Percentiles rank a stretch among this genome's conserved stretches.
Conservation (phyloP, 805 yeast genomes). For the Candida wancherniae region DNA sequence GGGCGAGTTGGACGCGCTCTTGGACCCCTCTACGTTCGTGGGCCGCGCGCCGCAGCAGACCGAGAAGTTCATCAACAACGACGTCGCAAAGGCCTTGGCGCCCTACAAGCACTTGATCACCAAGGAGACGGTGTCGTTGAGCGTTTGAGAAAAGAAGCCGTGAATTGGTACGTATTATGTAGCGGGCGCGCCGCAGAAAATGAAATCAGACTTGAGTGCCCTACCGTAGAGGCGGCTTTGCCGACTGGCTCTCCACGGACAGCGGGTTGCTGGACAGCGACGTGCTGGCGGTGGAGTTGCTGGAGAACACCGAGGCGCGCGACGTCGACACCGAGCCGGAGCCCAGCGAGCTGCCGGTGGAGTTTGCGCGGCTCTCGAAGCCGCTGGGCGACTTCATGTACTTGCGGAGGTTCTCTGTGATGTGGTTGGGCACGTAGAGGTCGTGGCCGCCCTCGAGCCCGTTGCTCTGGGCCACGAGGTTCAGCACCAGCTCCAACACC, state of each 20-base stretch:
- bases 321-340: constrained; percentile 7
- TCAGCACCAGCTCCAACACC: constrained; percentile 7
- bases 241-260: no score
- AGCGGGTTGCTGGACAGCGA: no score
- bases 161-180: no score
- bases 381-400: constrained; percentile 8
- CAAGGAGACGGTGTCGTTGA: constrained; percentile 67
- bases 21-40: constrained; percentile 91
- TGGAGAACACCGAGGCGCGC: constrained; percentile 7
- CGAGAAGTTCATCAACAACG: constrained; percentile 80
- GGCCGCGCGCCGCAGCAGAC: constrained; percentile 99
- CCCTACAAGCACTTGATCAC: constrained; percentile 59
- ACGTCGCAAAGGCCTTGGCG: constrained; percentile 77
- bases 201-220: no score
- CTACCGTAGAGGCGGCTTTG: no score
- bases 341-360: constrained; percentile 3
- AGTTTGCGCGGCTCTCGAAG: constrained; percentile 1
- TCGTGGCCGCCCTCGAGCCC: constrained; percentile 4
- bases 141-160: no score
- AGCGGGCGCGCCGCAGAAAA: no score
- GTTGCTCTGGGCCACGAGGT: constrained; percentile 9
- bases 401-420: constrained; percentile 11
- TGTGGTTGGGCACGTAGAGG: constrained; percentile 13
- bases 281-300: constrained; percentile 4
- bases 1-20: constrained; percentile 70